phyloP scores from a whole-genome alignment of 2,329 filamentous ascomycete genomes.

The Clarireedia homoeocarpa region DNA sequence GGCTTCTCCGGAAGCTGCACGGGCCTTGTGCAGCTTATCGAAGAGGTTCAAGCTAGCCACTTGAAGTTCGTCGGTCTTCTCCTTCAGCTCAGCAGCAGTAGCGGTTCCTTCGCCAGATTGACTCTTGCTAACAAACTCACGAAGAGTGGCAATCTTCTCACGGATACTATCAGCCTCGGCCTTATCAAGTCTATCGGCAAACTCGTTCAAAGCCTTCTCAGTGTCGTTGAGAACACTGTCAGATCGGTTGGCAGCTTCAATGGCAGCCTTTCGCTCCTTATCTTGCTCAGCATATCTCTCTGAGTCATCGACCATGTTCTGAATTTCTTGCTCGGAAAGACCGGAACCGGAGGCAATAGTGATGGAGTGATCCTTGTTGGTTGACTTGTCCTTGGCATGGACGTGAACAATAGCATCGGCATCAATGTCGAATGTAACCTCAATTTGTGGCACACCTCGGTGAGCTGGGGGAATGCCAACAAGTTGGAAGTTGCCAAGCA shows the following conservation, averaged over 20 bases:
- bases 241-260: conserved; percentile 94
- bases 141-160: conserved; percentile 82
- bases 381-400: conserved; percentile 97
- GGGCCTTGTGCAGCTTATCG: conserved; percentile 99
- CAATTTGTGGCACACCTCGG: conserved; percentile 91
- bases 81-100: conserved; percentile 90
- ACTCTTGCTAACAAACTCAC: conserved; percentile 88
- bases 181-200: conserved; percentile 94
- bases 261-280: conserved; percentile 93
- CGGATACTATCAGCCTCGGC: conserved; percentile 84
- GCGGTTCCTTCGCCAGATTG: conserved; percentile 83
- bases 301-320: conserved; percentile 95
- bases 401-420: conserved; percentile 97
- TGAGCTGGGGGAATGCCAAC: conserved; percentile 94
- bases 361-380: conserved; percentile 99
- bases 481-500: conserved; percentile 98
- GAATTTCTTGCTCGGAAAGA: conserved; percentile 89
- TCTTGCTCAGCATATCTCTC: conserved; percentile 93
- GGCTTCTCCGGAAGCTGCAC: conserved; percentile 56
- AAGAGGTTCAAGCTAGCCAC: conserved; percentile 92
- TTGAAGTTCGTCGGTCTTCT: conserved; percentile 97
- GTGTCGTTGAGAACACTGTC: conserved; percentile 96
- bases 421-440: conserved; percentile 98
- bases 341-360: conserved; percentile 97
- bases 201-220: conserved; percentile 96